Base-by-base conservation (phyloP, 139 green algal species). In the Tetradesmus obliquus region DNA sequence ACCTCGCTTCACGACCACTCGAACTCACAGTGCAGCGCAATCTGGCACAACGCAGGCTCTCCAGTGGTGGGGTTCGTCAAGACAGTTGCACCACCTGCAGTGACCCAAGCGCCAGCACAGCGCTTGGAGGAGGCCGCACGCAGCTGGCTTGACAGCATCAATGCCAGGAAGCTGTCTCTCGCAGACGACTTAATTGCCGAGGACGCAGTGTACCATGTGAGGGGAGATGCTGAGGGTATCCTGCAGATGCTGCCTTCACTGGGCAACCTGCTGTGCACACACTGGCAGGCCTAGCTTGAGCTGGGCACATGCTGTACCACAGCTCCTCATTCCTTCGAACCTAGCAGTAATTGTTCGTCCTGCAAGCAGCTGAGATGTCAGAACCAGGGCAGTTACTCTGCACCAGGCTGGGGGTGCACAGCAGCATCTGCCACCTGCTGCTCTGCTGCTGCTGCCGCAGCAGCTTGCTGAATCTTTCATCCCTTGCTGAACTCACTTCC, bases 51-150 rank as follows among this genome's bases (percentile, higher is more conserved):
- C 57, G 58, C 84, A 88, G 84, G 55, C 58, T 57, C 24, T 57
- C 62, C 85, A n/a, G 85, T 89, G 45, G 85, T 89, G 62, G 85
- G 85, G 3, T 89, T 89, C 45, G 66, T 89, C 66, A 82, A 66
- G 66, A 71, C 85, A 22, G 66, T 82, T 13, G 80, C 12, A 5
- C 80, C 15, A 20, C 80, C 32, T 66, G 55, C 62, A 79, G 15
- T 55, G 55, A 54, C 55, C 51, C 55, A 45, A 5, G n/a, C 8
- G 45, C 72, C 84, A 58, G 72, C 84, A 32, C 62, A 45, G 32
- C 55, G 58, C 3, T 54, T 91, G 4, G 87, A 10, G 32, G 87
- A 91, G 22, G 82, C 55, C 5, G 74, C 87, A 17, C 15, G 17
- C 7, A 13, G 66, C 17, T 91, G 74, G 72, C 74, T 91, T 12